These are phyloP conservation scores for Phytophthora colocasiae DNA, from an alignment of 352 stramenopile species.

Conservation along the genomic window DNA sequence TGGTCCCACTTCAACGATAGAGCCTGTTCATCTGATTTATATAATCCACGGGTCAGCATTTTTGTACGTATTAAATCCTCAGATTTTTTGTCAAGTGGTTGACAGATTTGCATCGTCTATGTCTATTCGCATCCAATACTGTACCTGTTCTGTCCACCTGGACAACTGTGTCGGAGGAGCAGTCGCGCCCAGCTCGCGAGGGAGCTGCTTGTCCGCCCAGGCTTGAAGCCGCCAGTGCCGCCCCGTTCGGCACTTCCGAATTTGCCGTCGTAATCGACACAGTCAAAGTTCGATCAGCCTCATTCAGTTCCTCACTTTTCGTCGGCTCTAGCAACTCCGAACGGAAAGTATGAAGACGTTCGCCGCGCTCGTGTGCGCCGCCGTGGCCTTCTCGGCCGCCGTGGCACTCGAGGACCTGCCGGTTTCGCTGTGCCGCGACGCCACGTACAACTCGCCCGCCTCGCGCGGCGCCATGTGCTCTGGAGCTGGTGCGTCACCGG, in stretches of 20 bases:
- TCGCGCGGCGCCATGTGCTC: constrained; percentile 42
- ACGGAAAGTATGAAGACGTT: constrained; percentile 52
- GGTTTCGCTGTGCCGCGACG: constrained; percentile 52
- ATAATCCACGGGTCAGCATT: neutral
- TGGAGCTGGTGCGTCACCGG: constrained; percentile 27
- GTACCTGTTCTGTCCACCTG: constrained; percentile 7
- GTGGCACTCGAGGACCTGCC: constrained; percentile 38
- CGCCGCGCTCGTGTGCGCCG: constrained; percentile 35
- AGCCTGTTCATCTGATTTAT: constrained; percentile 5
- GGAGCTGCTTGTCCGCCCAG: constrained; percentile 12
- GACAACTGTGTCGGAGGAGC: constrained; percentile 27
- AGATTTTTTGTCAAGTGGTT: constrained; percentile 5
- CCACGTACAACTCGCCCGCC: constrained; percentile 45
- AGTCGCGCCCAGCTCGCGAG: constrained; percentile 23
- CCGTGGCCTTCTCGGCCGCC: constrained; percentile 36
- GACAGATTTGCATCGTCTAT: constrained; percentile 17
- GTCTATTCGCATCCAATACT: constrained; percentile 15
- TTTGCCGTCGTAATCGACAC: constrained; percentile 43
- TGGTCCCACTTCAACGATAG: constrained; percentile 11
- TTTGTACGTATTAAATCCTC: constrained; percentile 3
- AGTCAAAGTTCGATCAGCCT: constrained; percentile 9
- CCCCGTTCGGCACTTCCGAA: constrained; percentile 37
- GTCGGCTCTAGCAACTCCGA: constrained; percentile 2
- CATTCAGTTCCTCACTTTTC: constrained; percentile 31
- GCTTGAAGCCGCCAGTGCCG: constrained; percentile 6